A percentile compares a stretch with the other conserved stretches of the same genome.
phyloP scores from a whole-genome alignment of 129 eudicot species.

The Pulicaria dysenterica region DNA sequence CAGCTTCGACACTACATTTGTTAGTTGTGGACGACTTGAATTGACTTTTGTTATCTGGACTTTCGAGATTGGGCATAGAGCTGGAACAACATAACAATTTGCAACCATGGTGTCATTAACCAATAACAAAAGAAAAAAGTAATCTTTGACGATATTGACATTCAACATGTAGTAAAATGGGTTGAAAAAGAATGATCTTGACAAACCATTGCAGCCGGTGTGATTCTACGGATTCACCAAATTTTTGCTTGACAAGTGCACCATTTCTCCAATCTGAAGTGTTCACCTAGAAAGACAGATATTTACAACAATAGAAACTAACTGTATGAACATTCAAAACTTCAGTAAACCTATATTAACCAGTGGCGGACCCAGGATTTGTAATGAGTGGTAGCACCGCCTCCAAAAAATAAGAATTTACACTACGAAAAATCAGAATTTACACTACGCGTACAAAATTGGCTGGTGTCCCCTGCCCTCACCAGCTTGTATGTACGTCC shows the following conservation, averaged over 20 bases:
- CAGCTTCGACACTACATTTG: constrained; percentile 13
- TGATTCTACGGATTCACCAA: constrained; percentile 93
- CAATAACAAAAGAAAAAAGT: constrained; percentile 13
- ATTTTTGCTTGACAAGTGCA: constrained; percentile 87
- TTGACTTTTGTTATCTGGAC: constrained; percentile 41
- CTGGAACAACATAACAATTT: constrained; percentile 48
- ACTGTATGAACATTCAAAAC: neutral
- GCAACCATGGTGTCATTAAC: constrained; percentile 27
- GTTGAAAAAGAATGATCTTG: neutral
- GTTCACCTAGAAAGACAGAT: constrained; percentile 57
- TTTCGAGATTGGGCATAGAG: constrained; percentile 45
- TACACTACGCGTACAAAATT: too few relatives aligned
- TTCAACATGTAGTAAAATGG: neutral
- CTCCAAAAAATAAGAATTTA: too few relatives aligned
- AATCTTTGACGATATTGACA: neutral
- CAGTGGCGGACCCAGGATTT: too few relatives aligned
- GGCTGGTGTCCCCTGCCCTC: too few relatives aligned
- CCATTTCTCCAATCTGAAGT: constrained; percentile 96
- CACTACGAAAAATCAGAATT: too few relatives aligned
- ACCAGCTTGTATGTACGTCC: too few relatives aligned
- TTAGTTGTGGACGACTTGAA: constrained; percentile 43
- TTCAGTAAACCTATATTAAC: constrained; percentile 9
- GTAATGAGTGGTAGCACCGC: too few relatives aligned
- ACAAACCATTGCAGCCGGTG: constrained; percentile 85
- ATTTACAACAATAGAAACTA: constrained; percentile 8